phyloP scores from a whole-genome alignment of 2,329 filamentous ascomycete genomes.

The Colletotrichum coccodes region DNA sequence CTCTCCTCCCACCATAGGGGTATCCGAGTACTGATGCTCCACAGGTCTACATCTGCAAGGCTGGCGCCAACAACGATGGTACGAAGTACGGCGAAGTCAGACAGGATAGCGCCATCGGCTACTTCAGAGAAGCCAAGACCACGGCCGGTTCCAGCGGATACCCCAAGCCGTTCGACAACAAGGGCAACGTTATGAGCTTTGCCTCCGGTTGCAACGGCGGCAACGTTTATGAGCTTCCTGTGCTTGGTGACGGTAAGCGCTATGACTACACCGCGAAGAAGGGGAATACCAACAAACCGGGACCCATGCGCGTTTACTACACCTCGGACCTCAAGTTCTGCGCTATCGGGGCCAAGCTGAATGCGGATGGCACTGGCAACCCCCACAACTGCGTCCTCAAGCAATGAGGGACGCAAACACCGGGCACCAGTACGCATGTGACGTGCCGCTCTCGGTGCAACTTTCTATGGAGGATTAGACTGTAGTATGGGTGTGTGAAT shows the following conservation, averaged over 20 bases:
- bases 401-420: not conserved
- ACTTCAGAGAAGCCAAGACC: not conserved
- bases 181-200: constrained; percentile 2
- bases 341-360: not conserved
- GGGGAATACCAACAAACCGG: not conserved
- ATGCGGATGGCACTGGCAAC: not conserved
- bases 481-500: too few relatives aligned
- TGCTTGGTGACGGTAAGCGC: not conserved
- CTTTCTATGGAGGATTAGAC: too few relatives aligned
- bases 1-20: not conserved
- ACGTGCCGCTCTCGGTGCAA: too few relatives aligned
- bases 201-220: not conserved
- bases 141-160: not conserved
- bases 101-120: not conserved
- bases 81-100: not conserved
- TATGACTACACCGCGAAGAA: not conserved
- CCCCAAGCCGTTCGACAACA: not conserved
- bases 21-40: not conserved
- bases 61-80: not conserved
- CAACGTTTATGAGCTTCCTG: not conserved
- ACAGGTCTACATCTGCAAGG: not conserved
- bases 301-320: not conserved
- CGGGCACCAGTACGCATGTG: too few relatives aligned
- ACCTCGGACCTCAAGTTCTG: not conserved
- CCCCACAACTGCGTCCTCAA: not conserved